Conservation (phyloP, 352 stramenopile genomes). For the Achlya hypogyna region DNA sequence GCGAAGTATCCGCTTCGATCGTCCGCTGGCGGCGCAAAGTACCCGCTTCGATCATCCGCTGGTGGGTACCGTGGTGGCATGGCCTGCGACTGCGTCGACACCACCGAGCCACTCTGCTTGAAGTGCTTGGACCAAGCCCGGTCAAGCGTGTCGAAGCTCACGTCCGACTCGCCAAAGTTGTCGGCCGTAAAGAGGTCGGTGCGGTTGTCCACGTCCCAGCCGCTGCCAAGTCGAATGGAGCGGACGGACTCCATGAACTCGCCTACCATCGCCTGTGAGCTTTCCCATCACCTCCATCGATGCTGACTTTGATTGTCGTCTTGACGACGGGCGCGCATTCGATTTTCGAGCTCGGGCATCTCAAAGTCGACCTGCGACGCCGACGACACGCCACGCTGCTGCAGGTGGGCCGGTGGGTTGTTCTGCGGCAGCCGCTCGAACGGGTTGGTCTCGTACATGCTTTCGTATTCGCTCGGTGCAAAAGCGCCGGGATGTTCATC, state of each 20-base stretch:
- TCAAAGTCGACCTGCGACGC: neutral
- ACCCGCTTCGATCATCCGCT: neutral
- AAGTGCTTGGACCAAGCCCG: conserved; percentile 3
- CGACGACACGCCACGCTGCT: neutral
- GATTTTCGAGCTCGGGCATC: conserved; percentile 2
- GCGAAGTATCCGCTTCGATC: neutral
- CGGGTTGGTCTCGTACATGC: conserved; percentile 19
- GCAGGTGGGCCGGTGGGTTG: neutral
- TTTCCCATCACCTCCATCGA: neutral
- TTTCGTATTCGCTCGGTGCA: neutral
- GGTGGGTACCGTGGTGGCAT: neutral
- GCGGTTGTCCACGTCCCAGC: neutral
- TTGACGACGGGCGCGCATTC: conserved; percentile 10
- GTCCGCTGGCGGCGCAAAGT: neutral
- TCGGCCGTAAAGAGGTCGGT: conserved; percentile 10
- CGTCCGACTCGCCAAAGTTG: conserved; percentile 17
- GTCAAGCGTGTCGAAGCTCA: conserved; percentile 13
- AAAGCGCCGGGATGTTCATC: neutral
- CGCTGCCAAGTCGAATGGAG: conserved; percentile 9
- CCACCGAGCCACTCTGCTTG: neutral
- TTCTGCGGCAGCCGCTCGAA: neutral
- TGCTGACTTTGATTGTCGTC: neutral
- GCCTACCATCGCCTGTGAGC: neutral
- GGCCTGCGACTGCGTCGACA: neutral
- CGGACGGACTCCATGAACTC: conserved; percentile 15